Base-by-base conservation (phyloP, 2,329 filamentous ascomycete species). In the Didymella sp. region DNA sequence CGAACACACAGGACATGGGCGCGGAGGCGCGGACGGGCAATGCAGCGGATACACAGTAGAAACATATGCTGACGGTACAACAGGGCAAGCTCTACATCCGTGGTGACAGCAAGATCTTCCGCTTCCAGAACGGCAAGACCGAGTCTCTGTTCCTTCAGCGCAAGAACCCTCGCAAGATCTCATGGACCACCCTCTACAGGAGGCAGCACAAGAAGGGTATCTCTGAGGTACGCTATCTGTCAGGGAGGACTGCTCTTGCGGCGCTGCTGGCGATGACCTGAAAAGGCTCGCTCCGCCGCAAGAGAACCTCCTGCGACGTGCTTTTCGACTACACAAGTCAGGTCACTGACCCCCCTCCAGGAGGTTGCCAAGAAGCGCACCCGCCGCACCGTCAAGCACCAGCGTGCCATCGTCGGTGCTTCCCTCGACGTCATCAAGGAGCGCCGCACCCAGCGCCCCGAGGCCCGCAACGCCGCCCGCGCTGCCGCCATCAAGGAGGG, bases 191-290 rank as follows among this genome's bases (percentile, higher is more conserved):
- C 76, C 91, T 99, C 69, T 99, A 91, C 91, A 89, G 95, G 82
- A 91, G 94, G 84, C 91, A 96, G 85, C 94, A 97, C 90, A 95
- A 93, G 87, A 99, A 99, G 92, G 95, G 95, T 89, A 96, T 98
- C 85, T 96, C 94, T 87, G 95, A 99, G 93, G 95, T 98, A 89
- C 54, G 54, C 48, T 52, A 51, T 52, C 49, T 57, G 48, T 57
- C 54, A 43, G 31, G 54, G 54, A 57, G 48, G 54, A 52, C 33
- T 24, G 47, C 48, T 49, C 43, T 24, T 48, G 54, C 27, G 48
- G 54, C 27, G 54, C 31, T 30, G 31, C 30, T 37, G n/a, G 50
- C 48, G 51, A 59, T 50, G 64, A 53, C 56, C 64, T 70, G 68
- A 67, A 63, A 68, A 30, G 24, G 53, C 63, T 56, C 63, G 58